A percentile compares a stretch with the other conserved stretches of the same genome.
Conservation (phyloP, 768 basidiomycete genomes). For the Cubamyces sp. region DNA sequence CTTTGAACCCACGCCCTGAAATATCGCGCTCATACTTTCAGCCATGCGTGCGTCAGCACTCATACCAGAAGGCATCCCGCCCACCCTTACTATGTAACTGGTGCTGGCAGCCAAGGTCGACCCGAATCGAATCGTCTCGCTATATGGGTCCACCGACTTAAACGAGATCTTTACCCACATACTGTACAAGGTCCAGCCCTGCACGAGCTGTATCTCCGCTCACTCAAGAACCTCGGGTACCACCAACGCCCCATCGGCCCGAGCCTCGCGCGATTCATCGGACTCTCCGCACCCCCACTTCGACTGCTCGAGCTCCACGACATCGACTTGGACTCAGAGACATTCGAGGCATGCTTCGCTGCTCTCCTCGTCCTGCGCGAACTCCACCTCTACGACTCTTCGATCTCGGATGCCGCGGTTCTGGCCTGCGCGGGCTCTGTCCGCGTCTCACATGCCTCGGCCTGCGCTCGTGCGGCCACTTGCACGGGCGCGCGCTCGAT, state of each 20-base stretch:
- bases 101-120: too few relatives aligned
- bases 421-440: constrained; percentile 44
- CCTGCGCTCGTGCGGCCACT: constrained; percentile 61
- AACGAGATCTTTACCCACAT: constrained; percentile 34
- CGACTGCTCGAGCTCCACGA: constrained; percentile 53
- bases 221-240: constrained; percentile 39
- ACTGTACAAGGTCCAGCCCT: constrained; percentile 44
- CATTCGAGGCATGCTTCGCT: constrained; percentile 43
- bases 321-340: constrained; percentile 45
- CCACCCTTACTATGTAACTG: too few relatives aligned
- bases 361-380: constrained; percentile 47
- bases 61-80: too few relatives aligned
- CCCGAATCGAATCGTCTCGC: too few relatives aligned
- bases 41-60: too few relatives aligned
- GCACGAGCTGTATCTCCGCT: constrained; percentile 45
- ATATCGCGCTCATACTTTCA: too few relatives aligned
- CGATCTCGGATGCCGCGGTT: constrained; percentile 53
- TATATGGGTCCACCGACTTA: constrained; percentile 38
- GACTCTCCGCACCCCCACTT: constrained; percentile 39
- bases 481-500: constrained; percentile 55
- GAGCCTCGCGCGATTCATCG: constrained; percentile 37
- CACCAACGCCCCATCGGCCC: constrained; percentile 40
- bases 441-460: constrained; percentile 53
- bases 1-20: too few relatives aligned
- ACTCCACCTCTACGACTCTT: constrained; percentile 60